Base-by-base conservation (phyloP, 352 stramenopile genomes). In the Phytopythium vexans region DNA sequence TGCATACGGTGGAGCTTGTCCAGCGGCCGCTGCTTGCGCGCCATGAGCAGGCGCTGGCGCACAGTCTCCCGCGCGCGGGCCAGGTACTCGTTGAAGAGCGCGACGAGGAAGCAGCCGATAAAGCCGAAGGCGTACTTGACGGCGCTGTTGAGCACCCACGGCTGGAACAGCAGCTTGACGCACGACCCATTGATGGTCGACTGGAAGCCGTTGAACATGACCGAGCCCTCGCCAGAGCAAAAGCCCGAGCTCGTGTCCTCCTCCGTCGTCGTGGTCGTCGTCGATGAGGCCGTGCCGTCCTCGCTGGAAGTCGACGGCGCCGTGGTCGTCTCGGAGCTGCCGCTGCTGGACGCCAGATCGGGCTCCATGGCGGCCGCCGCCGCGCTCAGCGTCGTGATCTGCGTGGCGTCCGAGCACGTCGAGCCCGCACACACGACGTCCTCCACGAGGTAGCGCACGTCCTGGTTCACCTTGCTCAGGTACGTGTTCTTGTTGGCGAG, bases 201-300 rank as follows among this genome's bases (percentile, higher is more conserved):
- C 60, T 88, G 77, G 61, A 93, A 93, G 37, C 82, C 82, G 49
- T 89, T 88, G 51, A 91, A 89, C 82, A 92, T 92, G 41, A 87
- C 77, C 4, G 82, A 86, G 16, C 79, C 79, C 60, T 81, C 70
- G 51, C 77, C 79, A 27, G 74, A 70, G 54, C 79, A 89, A 40
- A 89, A 89, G 37, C 54, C 59, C 8, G 62, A 64, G 58, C 41
- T 65, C 8, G 59, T 47, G 8, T 46, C 52, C 15, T 50, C 62
- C 11, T 63, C 54, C 3, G 64, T 64, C 0, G 59, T 34, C 8
- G 66, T 62, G 27, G 62, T 56, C 34, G 55, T 66, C 4, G 61
- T 60, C 32, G 58, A 45, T 9, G 65, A 27, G 21, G 21, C 21
- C 21, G 21, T 27, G 21, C 21, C 21, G 21, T 27, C 21, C 21